phyloP scores from a whole-genome alignment of 345 rosid genomes.

The Camelina sativa region DNA sequence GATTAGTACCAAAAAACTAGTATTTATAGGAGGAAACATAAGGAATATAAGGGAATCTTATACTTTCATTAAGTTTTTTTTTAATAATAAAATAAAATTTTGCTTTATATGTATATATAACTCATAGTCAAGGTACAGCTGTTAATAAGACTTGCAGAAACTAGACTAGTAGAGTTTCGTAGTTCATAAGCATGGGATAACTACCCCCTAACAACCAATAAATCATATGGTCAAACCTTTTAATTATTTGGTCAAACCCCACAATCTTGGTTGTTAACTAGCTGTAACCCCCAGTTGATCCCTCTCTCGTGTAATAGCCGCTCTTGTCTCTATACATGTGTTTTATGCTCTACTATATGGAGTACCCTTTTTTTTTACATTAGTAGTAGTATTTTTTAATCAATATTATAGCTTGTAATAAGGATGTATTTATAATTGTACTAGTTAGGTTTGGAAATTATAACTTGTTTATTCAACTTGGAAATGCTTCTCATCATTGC shows the following conservation, averaged over 20 bases:
- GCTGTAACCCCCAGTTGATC: slow-evolving; percentile 34
- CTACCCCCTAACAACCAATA: slow-evolving; percentile 33
- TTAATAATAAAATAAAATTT: background rate
- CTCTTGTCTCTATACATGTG: slow-evolving; percentile 9
- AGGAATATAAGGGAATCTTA: slow-evolving; percentile 41
- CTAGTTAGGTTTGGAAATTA: slow-evolving; percentile 11
- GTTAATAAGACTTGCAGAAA: slow-evolving; percentile 23
- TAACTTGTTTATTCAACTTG: slow-evolving; percentile 17
- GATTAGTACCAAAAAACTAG: background rate
- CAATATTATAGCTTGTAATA: background rate
- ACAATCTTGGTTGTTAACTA: slow-evolving; percentile 38
- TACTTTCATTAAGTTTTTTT: background rate
- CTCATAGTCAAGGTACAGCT: slow-evolving; percentile 34
- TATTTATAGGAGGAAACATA: slow-evolving; percentile 32
- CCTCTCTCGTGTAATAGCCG: slow-evolving; percentile 9
- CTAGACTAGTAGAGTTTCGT: slow-evolving; percentile 9
- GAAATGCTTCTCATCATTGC: slow-evolving; percentile 40
- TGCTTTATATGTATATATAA: background rate
- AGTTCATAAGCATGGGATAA: slow-evolving; percentile 27
- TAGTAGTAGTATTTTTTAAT: background rate
- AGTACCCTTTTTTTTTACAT: background rate
- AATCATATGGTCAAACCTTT: slow-evolving; percentile 38
- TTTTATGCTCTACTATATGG: background rate
- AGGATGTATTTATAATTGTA: background rate
- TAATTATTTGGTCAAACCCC: slow-evolving; percentile 44